These are phyloP conservation scores for Rhizopogon vesiculosus DNA, from an alignment of 768 basidiomycete species.

Conservation along the genomic window DNA sequence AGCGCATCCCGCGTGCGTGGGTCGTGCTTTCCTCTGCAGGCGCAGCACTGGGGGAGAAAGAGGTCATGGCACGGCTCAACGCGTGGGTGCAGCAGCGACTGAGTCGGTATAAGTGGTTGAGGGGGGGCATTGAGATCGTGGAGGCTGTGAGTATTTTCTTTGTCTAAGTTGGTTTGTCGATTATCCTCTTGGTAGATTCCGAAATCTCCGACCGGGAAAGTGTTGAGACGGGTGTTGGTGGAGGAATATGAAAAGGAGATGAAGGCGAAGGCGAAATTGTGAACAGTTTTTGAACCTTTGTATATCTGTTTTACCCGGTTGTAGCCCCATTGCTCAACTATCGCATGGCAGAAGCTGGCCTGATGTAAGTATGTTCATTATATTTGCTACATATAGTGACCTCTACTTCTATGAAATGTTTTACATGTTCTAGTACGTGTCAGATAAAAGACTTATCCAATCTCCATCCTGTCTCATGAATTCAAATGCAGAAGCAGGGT, in stretches of 20 bases:
- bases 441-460: no score
- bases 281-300: background rate
- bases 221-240: constrained; percentile 50
- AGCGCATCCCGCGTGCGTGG: constrained; percentile 70
- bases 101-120: constrained; percentile 66
- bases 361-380: no score
- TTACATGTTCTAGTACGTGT: no score
- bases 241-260: constrained; percentile 41
- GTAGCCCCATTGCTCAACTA: constrained; percentile 23
- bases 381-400: no score
- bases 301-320: constrained; percentile 31
- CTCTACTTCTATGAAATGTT: no score
- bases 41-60: constrained; percentile 35
- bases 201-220: constrained; percentile 64
- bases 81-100: constrained; percentile 53
- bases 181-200: constrained; percentile 42
- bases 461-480: no score
- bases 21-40: constrained; percentile 55
- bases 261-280: constrained; percentile 13
- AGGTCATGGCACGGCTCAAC: constrained; percentile 43
- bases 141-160: constrained; percentile 38
- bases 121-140: constrained; percentile 62
- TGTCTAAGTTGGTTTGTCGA: background rate
- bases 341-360: no score
- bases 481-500: no score